Evolutionary conservation across 2,329 filamentous ascomycete species (phyloP), one percentile per base, ranked within the genome.

Genomic region (Trichothecium roseum): DNA sequence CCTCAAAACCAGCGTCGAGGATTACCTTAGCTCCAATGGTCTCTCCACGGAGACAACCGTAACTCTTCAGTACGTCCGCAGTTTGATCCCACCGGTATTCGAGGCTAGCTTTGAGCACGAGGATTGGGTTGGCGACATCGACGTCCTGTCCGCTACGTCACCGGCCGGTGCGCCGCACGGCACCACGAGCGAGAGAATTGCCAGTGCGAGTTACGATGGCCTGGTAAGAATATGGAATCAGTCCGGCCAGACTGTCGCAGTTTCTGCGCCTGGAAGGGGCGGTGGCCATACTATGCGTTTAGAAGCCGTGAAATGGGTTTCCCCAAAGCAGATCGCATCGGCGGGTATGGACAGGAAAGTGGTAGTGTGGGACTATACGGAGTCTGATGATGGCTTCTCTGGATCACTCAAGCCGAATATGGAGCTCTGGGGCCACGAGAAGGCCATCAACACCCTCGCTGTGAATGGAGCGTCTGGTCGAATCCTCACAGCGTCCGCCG

Each of bases 201-300:
- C 94, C n/a, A 93, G 86, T n/a, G 86, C 79, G 20, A 89, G 85
- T 32, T 96, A 94, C 54, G 91, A 98, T 56, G 89, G 89, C 8
- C 63, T 94, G 13, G 63, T 96, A 37, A 72, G 88, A 45, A 71
- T 96, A 43, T 98, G 91, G 89, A 84, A 91, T 49, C 79, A 80
- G 44, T 88, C 86, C 1, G 86, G 85, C n/a, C 73, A 91, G 41
- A 67, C 82, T n/a, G 67, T 94, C 38, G 84, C 85, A 4, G 84
- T 81, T 0, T 89, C 86, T 2, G 63, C 77, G 2, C 69, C 76
- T 3, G 69, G 70, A 7, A 69, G 69, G 40, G 71, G 74, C 26
- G 81, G 83, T 34, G 83, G 85, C 8, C 86, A 94, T 60, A 76
- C 73, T 8, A 76, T 81, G 29, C 78, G 82, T 41, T 68, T 89